Evolutionary conservation across 2,329 filamentous ascomycete species (phyloP).

Genomic region (Monilinia fructicola): DNA sequence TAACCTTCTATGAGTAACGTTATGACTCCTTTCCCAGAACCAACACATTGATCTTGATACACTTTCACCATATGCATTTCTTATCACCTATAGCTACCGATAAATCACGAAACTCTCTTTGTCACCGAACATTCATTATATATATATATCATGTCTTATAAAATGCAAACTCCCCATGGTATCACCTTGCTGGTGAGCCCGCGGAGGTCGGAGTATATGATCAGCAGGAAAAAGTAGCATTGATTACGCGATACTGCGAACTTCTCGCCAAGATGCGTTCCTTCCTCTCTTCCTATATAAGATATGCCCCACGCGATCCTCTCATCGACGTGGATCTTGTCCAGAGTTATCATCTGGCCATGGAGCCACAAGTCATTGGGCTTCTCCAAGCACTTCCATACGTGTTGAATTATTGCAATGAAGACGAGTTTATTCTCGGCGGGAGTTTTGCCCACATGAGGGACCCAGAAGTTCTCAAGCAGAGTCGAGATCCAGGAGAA

Average conservation of each 20-base stretch:
- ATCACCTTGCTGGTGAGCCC: neutral
- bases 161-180: neutral
- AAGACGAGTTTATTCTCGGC: conserved; percentile 26
- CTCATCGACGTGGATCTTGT: conserved; percentile 24
- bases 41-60: too few species aligned
- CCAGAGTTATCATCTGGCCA: conserved; percentile 14
- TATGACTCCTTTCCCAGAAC: too few species aligned
- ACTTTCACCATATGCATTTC: neutral
- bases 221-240: conserved; percentile 23
- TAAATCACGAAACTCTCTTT: neutral
- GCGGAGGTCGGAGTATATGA: too few species aligned
- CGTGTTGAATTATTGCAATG: conserved; percentile 15
- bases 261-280: conserved; percentile 26
- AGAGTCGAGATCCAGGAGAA: conserved; percentile 25
- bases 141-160: neutral
- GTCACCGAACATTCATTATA: neutral
- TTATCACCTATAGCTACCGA: neutral
- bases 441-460: conserved; percentile 28
- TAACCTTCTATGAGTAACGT: neutral
- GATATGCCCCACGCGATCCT: conserved; percentile 26
- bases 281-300: conserved; percentile 26
- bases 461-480: conserved; percentile 1
- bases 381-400: conserved; percentile 27
- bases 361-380: conserved; percentile 24
- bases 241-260: conserved; percentile 25